A percentile compares a stretch with the other conserved stretches of the same genome.
Conservation (phyloP, 805 yeast species). For the Saccharomycopsis synnaedendra region DNA sequence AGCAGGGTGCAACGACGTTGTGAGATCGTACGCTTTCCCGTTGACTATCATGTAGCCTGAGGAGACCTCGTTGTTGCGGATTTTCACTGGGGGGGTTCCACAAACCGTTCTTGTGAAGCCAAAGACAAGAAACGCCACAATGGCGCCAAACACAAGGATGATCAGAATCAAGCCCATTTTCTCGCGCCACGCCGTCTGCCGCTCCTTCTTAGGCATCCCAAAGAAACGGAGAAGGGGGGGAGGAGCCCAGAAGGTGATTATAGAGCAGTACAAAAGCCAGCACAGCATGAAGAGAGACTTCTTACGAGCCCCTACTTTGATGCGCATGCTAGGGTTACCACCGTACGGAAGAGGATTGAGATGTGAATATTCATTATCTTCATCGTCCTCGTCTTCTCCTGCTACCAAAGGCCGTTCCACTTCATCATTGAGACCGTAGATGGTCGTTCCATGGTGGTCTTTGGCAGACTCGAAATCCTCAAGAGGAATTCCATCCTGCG, state of each 20-base stretch:
- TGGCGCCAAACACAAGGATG: slow-evolving; percentile 60
- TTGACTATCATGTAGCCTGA: slow-evolving; percentile 60
- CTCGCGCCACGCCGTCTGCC: slow-evolving; percentile 97
- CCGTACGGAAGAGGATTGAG: slow-evolving; percentile 9
- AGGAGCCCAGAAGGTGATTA: slow-evolving; percentile 89
- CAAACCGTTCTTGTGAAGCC: slow-evolving; percentile 86
- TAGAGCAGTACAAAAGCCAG: slow-evolving; percentile 79
- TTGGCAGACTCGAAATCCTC: not conserved
- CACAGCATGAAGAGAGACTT: slow-evolving; percentile 22
- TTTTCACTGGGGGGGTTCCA: slow-evolving; percentile 31
- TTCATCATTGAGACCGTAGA: slow-evolving; percentile 56
- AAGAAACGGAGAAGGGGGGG: slow-evolving; percentile 54
- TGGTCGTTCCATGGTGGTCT: slow-evolving; percentile 26
- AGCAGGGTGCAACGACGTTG: slow-evolving; percentile 64
- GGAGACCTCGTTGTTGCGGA: slow-evolving; percentile 49
- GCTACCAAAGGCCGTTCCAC: slow-evolving; percentile 18
- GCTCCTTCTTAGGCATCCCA: slow-evolving; percentile 69
- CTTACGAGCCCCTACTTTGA: slow-evolving; percentile 10
- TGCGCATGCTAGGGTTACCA: slow-evolving; percentile 13
- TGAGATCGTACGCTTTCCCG: slow-evolving; percentile 70
- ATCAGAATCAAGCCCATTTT: slow-evolving; percentile 77
- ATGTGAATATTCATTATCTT: slow-evolving; percentile 11
- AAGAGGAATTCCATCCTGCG: not conserved
- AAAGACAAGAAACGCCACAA: slow-evolving; percentile 80
- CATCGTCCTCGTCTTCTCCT: not conserved